phyloP scores from a whole-genome alignment of 495 filamentous ascomycete species.

The Lichina pygmaea region DNA sequence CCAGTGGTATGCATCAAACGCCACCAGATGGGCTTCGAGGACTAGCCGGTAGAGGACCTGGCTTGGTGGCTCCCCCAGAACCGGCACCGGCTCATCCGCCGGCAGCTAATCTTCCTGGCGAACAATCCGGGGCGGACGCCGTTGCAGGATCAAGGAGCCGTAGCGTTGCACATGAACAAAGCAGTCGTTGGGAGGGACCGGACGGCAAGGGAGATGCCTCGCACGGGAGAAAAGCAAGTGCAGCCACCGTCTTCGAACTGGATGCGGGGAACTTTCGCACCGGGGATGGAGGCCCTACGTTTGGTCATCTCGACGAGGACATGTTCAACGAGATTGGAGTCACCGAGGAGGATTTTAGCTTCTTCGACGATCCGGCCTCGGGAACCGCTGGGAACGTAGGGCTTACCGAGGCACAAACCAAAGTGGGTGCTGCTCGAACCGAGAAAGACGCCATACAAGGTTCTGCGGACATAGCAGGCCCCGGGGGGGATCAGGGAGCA shows the following conservation, averaged over 20 bases:
- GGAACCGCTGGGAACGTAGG: slow-evolving; percentile 4
- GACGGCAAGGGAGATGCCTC: not conserved
- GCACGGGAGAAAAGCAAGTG: not conserved
- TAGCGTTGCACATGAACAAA: not conserved
- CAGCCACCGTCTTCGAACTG: not conserved
- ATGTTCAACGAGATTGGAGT: slow-evolving; percentile 29
- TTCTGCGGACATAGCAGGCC: too few species aligned
- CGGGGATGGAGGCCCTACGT: slow-evolving; percentile 31
- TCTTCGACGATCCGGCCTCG: slow-evolving; percentile 45
- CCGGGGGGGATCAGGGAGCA: too few species aligned
- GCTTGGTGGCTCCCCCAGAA: not conserved
- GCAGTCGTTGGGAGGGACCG: not conserved
- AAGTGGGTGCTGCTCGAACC: too few species aligned
- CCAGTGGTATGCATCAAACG: slow-evolving; percentile 59
- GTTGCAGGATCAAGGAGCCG: not conserved
- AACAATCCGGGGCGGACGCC: not conserved
- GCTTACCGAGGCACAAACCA: too few species aligned
- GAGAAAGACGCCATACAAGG: too few species aligned
- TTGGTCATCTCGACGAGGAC: slow-evolving; percentile 27
- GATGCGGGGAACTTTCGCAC: not conserved
- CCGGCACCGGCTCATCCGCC: not conserved
- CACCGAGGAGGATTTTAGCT: slow-evolving; percentile 75
- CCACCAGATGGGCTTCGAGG: slow-evolving; percentile 49
- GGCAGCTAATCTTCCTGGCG: not conserved
- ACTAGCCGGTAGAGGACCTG: not conserved